phyloP scores from a whole-genome alignment of 768 basidiomycete species.

The Steccherinum ochraceum region DNA sequence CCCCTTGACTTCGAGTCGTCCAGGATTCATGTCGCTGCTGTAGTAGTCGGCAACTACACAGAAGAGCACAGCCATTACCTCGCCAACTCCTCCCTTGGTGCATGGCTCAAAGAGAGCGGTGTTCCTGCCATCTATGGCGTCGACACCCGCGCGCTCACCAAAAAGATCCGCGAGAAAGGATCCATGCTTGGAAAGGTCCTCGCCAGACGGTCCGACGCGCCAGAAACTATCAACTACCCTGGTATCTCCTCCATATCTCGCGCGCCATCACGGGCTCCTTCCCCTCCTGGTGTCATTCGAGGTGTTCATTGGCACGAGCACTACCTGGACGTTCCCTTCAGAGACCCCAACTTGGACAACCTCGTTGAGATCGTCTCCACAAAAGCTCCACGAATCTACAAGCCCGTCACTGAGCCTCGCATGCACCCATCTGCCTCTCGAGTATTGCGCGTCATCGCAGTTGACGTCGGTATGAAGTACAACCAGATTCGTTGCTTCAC shows the following conservation, averaged over 20 bases:
- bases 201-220: slow-evolving; percentile 47
- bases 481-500: slow-evolving; percentile 98
- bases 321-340: slow-evolving; percentile 76
- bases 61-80: slow-evolving; percentile 93
- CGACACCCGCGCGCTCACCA: slow-evolving; percentile 95
- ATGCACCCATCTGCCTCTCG: slow-evolving; percentile 71
- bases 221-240: slow-evolving; percentile 9
- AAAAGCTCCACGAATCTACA: slow-evolving; percentile 58
- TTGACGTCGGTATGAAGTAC: slow-evolving; percentile 99
- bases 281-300: slow-evolving; percentile 43
- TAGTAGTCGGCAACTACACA: slow-evolving; percentile 92
- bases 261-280: slow-evolving; percentile 38
- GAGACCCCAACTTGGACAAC: slow-evolving; percentile 84
- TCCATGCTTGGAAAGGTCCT: slow-evolving; percentile 86
- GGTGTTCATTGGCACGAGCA: slow-evolving; percentile 65
- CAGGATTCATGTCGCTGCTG: slow-evolving; percentile 86
- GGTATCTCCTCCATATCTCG: neutral
- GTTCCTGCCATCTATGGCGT: slow-evolving; percentile 94
- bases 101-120: slow-evolving; percentile 93
- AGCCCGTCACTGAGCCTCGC: slow-evolving; percentile 46
- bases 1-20: slow-evolving; percentile 88
- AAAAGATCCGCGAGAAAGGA: slow-evolving; percentile 92
- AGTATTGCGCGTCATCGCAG: slow-evolving; percentile 74
- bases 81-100: slow-evolving; percentile 76
- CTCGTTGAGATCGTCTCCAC: slow-evolving; percentile 89